Conservation (phyloP, 495 filamentous ascomycete species). For the Aspergillus ostianus region DNA sequence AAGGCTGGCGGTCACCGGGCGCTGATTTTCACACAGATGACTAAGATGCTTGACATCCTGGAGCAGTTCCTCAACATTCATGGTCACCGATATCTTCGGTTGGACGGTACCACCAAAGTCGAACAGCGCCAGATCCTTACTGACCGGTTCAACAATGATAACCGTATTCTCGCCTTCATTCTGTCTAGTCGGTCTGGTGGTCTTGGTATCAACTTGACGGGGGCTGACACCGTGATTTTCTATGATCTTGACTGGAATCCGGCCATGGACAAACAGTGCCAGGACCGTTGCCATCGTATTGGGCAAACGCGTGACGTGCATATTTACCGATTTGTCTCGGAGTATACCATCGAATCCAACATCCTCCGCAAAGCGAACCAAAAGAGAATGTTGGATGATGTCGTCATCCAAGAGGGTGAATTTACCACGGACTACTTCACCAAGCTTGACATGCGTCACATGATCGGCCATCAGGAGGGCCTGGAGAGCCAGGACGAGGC, state of each 20-base stretch:
- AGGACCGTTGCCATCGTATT: constrained; percentile 96
- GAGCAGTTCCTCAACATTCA: constrained; percentile 99
- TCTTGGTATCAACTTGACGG: constrained; percentile 93
- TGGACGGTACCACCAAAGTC: constrained; percentile 92
- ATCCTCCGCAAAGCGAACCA: constrained; percentile 95
- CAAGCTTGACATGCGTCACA: constrained; percentile 66
- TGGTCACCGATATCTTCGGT: constrained; percentile 90
- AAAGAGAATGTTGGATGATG: constrained; percentile 95
- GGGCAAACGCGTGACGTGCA: constrained; percentile 98
- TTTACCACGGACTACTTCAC: constrained; percentile 99
- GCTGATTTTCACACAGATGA: constrained; percentile 99
- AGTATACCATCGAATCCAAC: constrained; percentile 98
- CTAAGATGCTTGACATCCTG: constrained; percentile 94
- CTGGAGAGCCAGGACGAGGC: constrained; percentile 61
- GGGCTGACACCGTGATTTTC: constrained; percentile 98
- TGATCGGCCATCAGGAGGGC: constrained; percentile 60
- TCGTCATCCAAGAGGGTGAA: constrained; percentile 97
- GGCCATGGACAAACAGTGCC: constrained; percentile 99
- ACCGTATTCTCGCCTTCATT: constrained; percentile 90
- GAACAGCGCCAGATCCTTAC: constrained; percentile 95
- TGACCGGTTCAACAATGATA: constrained; percentile 94
- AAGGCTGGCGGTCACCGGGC: constrained; percentile 90
- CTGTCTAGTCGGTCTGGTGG: constrained; percentile 92
- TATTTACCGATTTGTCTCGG: constrained; percentile 94
- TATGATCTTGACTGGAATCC: constrained; percentile 99